Conservation (phyloP, 2,329 filamentous ascomycete species). For the Talaromyces sp. region DNA sequence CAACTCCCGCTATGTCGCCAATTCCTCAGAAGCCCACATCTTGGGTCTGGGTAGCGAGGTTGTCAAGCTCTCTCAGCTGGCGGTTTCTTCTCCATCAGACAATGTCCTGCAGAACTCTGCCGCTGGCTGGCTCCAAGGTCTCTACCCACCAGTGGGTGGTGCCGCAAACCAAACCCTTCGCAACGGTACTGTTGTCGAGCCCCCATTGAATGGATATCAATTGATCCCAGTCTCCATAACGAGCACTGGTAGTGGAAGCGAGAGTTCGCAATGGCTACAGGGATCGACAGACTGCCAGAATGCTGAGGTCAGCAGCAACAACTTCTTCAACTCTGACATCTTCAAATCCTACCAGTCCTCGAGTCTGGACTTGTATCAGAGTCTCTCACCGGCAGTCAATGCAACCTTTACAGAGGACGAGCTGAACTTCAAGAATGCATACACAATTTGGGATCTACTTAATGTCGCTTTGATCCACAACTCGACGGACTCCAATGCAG, state of each 20-base stretch:
- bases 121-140: conserved; percentile 72
- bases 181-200: conserved; percentile 63
- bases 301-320: conserved; percentile 54
- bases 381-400: conserved; percentile 50
- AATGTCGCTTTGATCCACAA: conserved; percentile 63
- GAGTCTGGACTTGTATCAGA: conserved; percentile 52
- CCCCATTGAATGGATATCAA: conserved; percentile 77
- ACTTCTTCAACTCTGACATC: conserved; percentile 50
- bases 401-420: conserved; percentile 45
- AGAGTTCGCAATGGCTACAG: conserved; percentile 56
- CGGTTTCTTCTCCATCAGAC: conserved; percentile 67
- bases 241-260: conserved; percentile 55
- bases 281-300: conserved; percentile 52
- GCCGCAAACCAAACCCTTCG: conserved; percentile 57
- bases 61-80: conserved; percentile 66
- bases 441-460: conserved; percentile 61
- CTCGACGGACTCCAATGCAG: conserved; percentile 53
- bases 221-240: conserved; percentile 69
- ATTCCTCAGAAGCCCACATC: conserved; percentile 58
- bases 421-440: conserved; percentile 59
- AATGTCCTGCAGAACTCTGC: conserved; percentile 77
- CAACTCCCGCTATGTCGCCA: conserved; percentile 67
- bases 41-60: conserved; percentile 61
- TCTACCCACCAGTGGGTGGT: conserved; percentile 74
- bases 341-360: conserved; percentile 46